Evolutionary conservation across 2,329 filamentous ascomycete species (phyloP), one percentile per base, ranked within the genome.

Genomic region (Esteya vermicola): DNA sequence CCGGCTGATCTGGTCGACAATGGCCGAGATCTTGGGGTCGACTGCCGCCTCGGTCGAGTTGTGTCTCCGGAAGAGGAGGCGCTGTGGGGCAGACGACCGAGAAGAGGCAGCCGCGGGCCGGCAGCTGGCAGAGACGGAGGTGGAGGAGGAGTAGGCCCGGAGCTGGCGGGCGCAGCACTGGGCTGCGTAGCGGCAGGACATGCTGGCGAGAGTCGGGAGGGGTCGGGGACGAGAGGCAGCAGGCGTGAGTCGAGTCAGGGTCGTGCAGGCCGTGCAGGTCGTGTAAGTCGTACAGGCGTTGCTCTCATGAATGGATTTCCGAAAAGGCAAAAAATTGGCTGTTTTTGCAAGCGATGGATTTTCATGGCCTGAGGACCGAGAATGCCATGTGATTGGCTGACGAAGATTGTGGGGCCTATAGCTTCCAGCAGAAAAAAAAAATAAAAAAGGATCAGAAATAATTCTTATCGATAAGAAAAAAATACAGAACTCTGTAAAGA

Each of bases 1-100:
- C 75, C 91, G 80, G 65, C 89, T 93, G 63, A 99, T 98, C 65
- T 98, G 88, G 61, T 98, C 88, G 56, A 99, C 91, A 56, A 99
- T 98, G 44, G 75, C 76, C 52, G 79, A 64, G 54, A 99, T 94
- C 75, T 98, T 98, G 47, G 91, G 86, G 65, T 84, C 93, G 46
- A 68, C 62, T 42, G 75, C 77, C 41, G 75, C 77, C 53, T 88
- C 82, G 52, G 85, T 88, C 47, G 85, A 89, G 63, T 91, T 83
- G 81, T 85, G 88, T 74, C 91, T 78, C 65, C 82, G 77, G 57
- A 75, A 57, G 50, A 52, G 59, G 68, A 59, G 65, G 64, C 40
- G 65, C 41, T 22, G 32, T 25, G 6, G 32, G 10, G 16, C 36
- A 21, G 4, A 20, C 9, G 6, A 19, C 16, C n/a, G 19, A 36